Conservation (phyloP, 768 basidiomycete species). For the Amanita rubescens region DNA sequence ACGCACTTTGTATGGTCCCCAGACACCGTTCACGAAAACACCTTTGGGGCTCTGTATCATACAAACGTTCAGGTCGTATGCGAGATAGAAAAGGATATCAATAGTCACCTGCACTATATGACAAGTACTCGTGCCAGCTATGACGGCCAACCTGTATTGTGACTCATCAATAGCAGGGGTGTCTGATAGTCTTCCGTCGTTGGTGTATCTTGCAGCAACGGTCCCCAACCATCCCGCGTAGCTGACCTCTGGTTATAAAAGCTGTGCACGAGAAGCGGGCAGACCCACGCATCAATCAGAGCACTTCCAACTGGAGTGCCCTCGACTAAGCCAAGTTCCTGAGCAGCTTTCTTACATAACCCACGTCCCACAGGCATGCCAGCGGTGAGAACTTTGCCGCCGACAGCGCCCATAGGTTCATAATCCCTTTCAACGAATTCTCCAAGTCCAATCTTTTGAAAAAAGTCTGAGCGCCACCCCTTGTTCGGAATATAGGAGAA, state of each 20-base stretch:
- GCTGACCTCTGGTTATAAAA: conserved; percentile 23
- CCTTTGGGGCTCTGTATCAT: conserved; percentile 59
- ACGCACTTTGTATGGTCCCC: conserved; percentile 78
- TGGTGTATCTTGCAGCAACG: conserved; percentile 68
- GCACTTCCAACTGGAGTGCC: conserved; percentile 93
- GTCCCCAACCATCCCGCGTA: conserved; percentile 98
- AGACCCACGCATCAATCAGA: conserved; percentile 84
- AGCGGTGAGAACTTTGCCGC: conserved; percentile 67
- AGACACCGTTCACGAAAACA: conserved; percentile 86
- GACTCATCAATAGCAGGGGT: conserved; percentile 70
- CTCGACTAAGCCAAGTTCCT: conserved; percentile 75
- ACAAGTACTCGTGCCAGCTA: conserved; percentile 96
- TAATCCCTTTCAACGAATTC: conserved; percentile 65
- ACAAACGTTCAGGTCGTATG: not conserved
- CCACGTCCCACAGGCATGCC: conserved; percentile 83
- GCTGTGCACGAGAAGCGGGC: conserved; percentile 1
- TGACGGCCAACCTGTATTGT: conserved; percentile 75
- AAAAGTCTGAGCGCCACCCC: conserved; percentile 90
- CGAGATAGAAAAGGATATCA: not conserved
- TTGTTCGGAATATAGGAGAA: conserved; percentile 81
- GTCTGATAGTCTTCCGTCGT: conserved; percentile 42
- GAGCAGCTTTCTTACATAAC: conserved; percentile 68
- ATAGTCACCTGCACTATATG: conserved; percentile 78
- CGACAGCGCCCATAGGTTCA: conserved; percentile 63
- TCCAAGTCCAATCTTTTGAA: conserved; percentile 73